Percentiles rank a stretch among this genome's conserved stretches.
phyloP scores from a whole-genome alignment of 495 filamentous ascomycete species.

The Annulohypoxylon moriforme region DNA sequence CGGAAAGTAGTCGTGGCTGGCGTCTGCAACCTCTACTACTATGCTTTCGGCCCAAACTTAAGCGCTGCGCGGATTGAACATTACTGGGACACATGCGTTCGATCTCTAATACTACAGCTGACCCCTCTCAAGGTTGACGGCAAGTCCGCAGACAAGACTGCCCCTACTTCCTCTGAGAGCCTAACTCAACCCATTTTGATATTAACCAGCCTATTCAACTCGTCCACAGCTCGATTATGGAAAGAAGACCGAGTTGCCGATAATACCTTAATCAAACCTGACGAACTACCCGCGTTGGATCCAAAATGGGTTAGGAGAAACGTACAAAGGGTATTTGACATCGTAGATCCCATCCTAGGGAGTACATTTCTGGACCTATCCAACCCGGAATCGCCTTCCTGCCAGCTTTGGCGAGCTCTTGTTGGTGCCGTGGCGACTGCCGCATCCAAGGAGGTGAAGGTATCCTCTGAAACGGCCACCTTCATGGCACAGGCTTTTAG shows the following conservation, averaged over 20 bases:
- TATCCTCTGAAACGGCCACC: conserved; percentile 81
- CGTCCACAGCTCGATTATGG: conserved; percentile 74
- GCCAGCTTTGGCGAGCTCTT: conserved; percentile 75
- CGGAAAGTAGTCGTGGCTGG: conserved; percentile 72
- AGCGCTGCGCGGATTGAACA: conserved; percentile 70
- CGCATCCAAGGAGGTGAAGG: conserved; percentile 89
- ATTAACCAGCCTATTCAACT: conserved; percentile 75
- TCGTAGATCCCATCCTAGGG: conserved; percentile 72
- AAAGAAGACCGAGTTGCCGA: conserved; percentile 74
- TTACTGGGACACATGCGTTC: conserved; percentile 83
- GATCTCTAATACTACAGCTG: conserved; percentile 62
- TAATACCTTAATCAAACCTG: conserved; percentile 64
- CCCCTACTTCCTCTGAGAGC: conserved; percentile 36
- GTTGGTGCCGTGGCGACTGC: conserved; percentile 77
- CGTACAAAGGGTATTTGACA: conserved; percentile 66
- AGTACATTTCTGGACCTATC: conserved; percentile 64
- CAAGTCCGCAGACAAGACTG: conserved; percentile 35
- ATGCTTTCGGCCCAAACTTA: conserved; percentile 78
- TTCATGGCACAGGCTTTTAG: conserved; percentile 78
- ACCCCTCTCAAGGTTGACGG: conserved; percentile 44
- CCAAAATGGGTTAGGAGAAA: conserved; percentile 88
- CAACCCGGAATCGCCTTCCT: conserved; percentile 59
- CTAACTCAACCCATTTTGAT: conserved; percentile 67
- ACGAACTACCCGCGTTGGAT: conserved; percentile 83
- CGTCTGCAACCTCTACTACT: conserved; percentile 86